A percentile compares a stretch with the other conserved stretches of the same genome.
phyloP scores from a whole-genome alignment of 2,329 filamentous ascomycete genomes.

The Aspergillus clavatus region DNA sequence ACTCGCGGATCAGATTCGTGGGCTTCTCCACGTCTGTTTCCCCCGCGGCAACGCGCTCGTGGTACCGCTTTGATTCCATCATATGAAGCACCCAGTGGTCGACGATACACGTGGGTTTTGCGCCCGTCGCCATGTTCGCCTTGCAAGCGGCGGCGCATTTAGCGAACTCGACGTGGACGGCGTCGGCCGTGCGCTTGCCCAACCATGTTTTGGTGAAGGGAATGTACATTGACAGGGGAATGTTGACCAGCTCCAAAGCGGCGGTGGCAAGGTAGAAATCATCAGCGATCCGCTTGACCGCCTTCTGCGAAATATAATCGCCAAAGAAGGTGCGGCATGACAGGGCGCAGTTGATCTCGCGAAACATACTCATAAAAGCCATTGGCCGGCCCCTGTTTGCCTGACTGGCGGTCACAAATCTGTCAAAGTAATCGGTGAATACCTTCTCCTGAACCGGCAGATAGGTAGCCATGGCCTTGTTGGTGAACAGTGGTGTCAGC shows the following conservation, averaged over 20 bases:
- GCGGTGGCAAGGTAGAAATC: conserved; percentile 91
- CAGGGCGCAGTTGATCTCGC: conserved; percentile 82
- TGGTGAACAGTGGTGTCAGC: conserved; percentile 81
- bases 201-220: conserved; percentile 88
- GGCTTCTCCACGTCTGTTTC: conserved; percentile 50
- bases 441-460: conserved; percentile 85
- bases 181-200: conserved; percentile 80
- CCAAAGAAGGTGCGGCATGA: conserved; percentile 87
- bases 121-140: conserved; percentile 74
- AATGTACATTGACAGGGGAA: conserved; percentile 69
- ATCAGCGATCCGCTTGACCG: conserved; percentile 82
- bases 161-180: conserved; percentile 75
- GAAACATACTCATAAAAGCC: conserved; percentile 78
- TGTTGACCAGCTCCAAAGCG: conserved; percentile 87
- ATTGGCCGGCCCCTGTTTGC: conserved; percentile 62
- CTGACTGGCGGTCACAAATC: conserved; percentile 66
- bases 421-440: conserved; percentile 72
- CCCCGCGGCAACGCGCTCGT: conserved; percentile 64
- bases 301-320: conserved; percentile 79
- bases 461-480: conserved; percentile 74
- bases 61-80: conserved; percentile 71
- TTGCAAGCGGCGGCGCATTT: conserved; percentile 83
- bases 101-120: conserved; percentile 76
- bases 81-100: conserved; percentile 82
- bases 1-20: conserved; percentile 47